phyloP scores from a whole-genome alignment of 2,329 filamentous ascomycete species.

The Hypoxylon sp. region DNA sequence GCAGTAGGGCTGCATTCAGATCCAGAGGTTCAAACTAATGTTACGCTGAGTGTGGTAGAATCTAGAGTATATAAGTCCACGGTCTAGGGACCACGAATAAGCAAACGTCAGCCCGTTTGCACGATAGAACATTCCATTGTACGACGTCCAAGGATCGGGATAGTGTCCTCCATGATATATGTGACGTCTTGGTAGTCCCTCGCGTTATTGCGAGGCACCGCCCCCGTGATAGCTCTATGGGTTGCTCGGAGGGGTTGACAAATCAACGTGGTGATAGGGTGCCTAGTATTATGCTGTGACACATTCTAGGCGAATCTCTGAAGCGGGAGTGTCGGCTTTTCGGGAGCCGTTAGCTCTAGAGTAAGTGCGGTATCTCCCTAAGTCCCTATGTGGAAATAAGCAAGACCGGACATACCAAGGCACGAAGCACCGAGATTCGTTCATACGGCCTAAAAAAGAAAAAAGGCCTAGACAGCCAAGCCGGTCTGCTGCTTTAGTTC shows the following conservation, averaged over 20 bases:
- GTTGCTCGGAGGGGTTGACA: slow-evolving; percentile 5
- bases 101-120: no score
- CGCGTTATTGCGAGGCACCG: slow-evolving; percentile 2
- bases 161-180: background rate
- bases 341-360: slow-evolving; percentile 19
- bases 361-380: slow-evolving; percentile 1
- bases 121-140: no score
- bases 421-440: background rate
- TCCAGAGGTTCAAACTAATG: no score
- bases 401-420: background rate
- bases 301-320: slow-evolving; percentile 11
- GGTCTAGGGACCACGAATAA: no score
- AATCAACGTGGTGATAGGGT: slow-evolving; percentile 12
- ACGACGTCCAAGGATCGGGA: no score
- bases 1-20: background rate
- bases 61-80: no score
- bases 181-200: background rate
- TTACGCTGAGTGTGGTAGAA: no score
- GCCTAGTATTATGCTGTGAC: background rate
- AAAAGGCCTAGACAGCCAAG: no score
- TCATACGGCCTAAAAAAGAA: no score
- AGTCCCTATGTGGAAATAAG: background rate
- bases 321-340: slow-evolving; percentile 21
- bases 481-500: no score
- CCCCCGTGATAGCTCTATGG: slow-evolving; percentile 1